Base-by-base conservation (phyloP, 148 eudicot species). In the Rheum nobile region DNA sequence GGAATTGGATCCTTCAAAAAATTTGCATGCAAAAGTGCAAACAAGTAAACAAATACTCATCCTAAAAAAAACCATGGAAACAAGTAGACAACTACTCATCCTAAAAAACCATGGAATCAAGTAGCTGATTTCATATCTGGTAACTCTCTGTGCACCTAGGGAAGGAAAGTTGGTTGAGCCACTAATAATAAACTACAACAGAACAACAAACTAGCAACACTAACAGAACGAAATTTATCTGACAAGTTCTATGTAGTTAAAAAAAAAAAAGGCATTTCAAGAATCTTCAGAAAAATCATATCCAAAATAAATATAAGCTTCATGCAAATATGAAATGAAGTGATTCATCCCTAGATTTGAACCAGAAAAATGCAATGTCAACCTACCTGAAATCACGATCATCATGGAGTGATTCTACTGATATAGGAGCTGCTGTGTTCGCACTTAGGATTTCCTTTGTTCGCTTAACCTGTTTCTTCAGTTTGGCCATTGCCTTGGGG, bases 401-500 rank as follows among this genome's bases (percentile, higher is more conserved):
- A 72, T 96, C 94, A 76, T 88, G 80, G 69, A 96, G 81, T 67
- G 99, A 96, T 84, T 96, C 99, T 39, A 96, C 99, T 38, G 97
- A 96, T 65, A 96, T 88, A 10, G 97, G 99, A 59, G 97, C 97
- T 78, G 78, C 71, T 39, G 96, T 87, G 80, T 96, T 96, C 31
- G 97, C 99, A 82, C 99, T 96, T 38, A 96, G 79, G 71, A 96
- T 91, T 76, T 96, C 99, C 81, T 92, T 92, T 32, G 97, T 96
- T 61, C 97, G 96, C 85, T 96, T 96, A 75, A 92, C 99, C 80
- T 96, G 99, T 83, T 96, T 96, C 86, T 92, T 96, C 88, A 96
- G 82, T 78, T 96, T 96, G 71, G 99, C 96, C 96, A 96, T 96
- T 34, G 99, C 89, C 86, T 96, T 96, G 0, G 97, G 94, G 75